phyloP scores from a whole-genome alignment of 2,329 filamentous ascomycete genomes.

The Biscogniauxia sp. region DNA sequence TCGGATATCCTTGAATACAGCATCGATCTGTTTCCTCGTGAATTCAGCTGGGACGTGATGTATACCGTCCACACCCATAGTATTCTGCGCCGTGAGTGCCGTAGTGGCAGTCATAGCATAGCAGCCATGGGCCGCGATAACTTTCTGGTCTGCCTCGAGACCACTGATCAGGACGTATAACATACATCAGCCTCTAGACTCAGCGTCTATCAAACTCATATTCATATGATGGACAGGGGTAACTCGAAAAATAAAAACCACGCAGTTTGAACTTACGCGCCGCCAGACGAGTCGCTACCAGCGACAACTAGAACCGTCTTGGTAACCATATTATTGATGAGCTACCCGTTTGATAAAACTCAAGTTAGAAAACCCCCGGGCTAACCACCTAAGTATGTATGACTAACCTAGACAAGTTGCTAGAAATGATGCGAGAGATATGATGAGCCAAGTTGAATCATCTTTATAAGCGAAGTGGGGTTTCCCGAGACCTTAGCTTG shows the following conservation, averaged over 20 bases:
- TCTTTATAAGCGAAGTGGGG: not conserved
- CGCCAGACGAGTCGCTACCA: constrained; percentile 86
- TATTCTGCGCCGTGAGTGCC: constrained; percentile 95
- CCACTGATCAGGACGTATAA: constrained; percentile 55
- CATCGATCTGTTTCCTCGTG: constrained; percentile 80
- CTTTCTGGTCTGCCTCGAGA: constrained; percentile 93
- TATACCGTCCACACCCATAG: constrained; percentile 76
- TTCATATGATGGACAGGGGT: constrained; percentile 10
- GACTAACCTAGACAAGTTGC: not conserved
- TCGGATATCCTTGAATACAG: constrained; percentile 78
- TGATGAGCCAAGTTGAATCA: not conserved
- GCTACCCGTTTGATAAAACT: not conserved
- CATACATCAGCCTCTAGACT: not conserved
- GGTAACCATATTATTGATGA: constrained; percentile 32
- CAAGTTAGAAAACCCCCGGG: not conserved
- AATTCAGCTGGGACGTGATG: constrained; percentile 77
- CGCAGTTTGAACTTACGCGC: constrained; percentile 58
- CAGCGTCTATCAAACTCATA: not conserved
- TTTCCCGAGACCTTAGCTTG: not conserved
- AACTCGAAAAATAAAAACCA: constrained; percentile 6
- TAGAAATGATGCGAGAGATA: not conserved
- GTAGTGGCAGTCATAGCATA: constrained; percentile 97
- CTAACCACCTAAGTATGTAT: not conserved
- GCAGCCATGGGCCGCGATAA: constrained; percentile 85
- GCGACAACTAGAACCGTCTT: constrained; percentile 74